phyloP scores from a whole-genome alignment of 2,329 filamentous ascomycete genomes.

The Sclerotinia sclerotiorum region DNA sequence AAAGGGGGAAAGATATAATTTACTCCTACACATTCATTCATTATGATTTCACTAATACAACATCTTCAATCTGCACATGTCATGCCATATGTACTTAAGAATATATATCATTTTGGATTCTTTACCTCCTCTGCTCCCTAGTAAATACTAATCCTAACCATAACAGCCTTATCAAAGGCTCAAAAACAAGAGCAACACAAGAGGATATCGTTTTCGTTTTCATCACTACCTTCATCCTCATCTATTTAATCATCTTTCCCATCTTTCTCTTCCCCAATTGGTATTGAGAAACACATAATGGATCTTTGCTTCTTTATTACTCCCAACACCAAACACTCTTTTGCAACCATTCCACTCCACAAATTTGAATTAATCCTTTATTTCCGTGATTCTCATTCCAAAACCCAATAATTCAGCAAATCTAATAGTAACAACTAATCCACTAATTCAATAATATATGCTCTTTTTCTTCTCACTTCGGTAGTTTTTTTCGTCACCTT shows the following conservation, averaged over 20 bases:
- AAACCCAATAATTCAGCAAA: background rate
- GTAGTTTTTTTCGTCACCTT: background rate
- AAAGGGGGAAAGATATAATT: no score
- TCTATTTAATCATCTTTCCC: background rate
- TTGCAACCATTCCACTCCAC: background rate
- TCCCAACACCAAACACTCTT: slow-evolving; percentile 11
- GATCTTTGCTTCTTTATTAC: background rate
- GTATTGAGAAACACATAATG: slow-evolving; percentile 3
- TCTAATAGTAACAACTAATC: slow-evolving; percentile 1
- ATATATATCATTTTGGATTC: background rate
- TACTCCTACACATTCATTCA: background rate
- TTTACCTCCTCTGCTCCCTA: background rate
- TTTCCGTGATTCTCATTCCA: background rate
- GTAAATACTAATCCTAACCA: slow-evolving; percentile 6
- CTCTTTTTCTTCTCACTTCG: background rate
- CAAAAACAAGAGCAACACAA: slow-evolving; percentile 7
- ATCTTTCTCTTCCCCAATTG: background rate
- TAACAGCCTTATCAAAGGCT: background rate
- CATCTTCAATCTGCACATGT: background rate
- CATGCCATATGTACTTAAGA: background rate
- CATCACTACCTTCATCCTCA: background rate
- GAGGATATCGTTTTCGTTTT: slow-evolving; percentile 2
- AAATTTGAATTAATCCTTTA: background rate
- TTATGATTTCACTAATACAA: background rate
- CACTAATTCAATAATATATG: slow-evolving; percentile 6